A percentile compares a stretch with the other conserved stretches of the same genome.
phyloP scores from a whole-genome alignment of 139 green algal genomes.

The Tetradesmus lagerheimii region DNA sequence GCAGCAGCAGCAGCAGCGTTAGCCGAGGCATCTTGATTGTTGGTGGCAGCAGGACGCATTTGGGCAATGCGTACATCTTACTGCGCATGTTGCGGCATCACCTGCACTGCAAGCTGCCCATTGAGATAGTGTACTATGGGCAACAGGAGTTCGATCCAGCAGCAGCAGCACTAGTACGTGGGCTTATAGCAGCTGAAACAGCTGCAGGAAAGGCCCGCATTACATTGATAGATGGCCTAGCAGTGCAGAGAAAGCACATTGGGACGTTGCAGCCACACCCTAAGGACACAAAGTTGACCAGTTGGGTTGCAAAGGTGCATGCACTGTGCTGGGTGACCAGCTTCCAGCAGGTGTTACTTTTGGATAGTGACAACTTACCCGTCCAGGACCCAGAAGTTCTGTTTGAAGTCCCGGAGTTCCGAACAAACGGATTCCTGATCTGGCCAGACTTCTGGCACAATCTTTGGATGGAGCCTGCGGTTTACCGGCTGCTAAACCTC shows the following conservation, averaged over 20 bases:
- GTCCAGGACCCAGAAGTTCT: slow-evolving; percentile 45
- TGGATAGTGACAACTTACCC: slow-evolving; percentile 36
- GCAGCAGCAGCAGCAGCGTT: slow-evolving; percentile 41
- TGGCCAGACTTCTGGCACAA: slow-evolving; percentile 55
- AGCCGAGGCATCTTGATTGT: slow-evolving; percentile 36
- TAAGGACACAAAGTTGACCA: background rate
- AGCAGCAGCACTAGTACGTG: background rate
- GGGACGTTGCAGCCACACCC: background rate
- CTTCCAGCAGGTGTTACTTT: slow-evolving; percentile 39
- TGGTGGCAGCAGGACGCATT: slow-evolving; percentile 1
- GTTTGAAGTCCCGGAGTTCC: slow-evolving; percentile 43
- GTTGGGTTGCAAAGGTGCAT: slow-evolving; percentile 35
- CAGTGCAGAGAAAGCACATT: background rate
- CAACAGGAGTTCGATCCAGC: background rate
- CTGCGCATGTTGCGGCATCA: slow-evolving; percentile 14
- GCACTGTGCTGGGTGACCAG: slow-evolving; percentile 11
- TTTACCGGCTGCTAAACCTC: slow-evolving; percentile 18
- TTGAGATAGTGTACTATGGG: slow-evolving; percentile 45
- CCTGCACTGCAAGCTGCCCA: slow-evolving; percentile 6
- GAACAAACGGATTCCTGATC: slow-evolving; percentile 33
- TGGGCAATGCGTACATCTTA: slow-evolving; percentile 27
- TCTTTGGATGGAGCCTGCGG: slow-evolving; percentile 20
- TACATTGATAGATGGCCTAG: slow-evolving; percentile 2
- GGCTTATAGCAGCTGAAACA: background rate
- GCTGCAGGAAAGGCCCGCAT: background rate